Evolutionary conservation across 441 rosid genomes (phyloP).

Genomic region (Metrosideros polymorpha): DNA sequence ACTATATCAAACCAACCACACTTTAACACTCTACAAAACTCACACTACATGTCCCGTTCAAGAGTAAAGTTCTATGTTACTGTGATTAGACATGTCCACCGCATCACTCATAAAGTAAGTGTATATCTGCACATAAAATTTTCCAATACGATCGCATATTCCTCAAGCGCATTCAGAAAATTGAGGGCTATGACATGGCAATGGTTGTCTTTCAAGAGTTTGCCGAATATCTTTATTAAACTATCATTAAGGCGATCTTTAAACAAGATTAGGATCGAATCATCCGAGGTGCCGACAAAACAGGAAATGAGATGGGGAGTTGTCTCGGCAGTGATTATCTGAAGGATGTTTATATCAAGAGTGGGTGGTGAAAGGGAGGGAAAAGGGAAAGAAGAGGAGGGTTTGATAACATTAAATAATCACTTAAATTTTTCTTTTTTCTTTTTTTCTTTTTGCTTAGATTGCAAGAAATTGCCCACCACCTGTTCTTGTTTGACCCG

Average conservation of each 20-base stretch:
- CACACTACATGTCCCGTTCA: background rate
- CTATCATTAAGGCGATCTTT: background rate
- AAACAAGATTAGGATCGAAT: background rate
- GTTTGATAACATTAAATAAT: background rate
- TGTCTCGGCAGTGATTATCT: constrained; percentile 2
- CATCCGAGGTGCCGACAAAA: background rate
- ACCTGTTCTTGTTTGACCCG: constrained; percentile 78
- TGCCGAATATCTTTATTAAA: background rate
- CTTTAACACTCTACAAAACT: background rate
- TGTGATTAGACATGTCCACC: background rate
- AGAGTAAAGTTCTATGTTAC: background rate
- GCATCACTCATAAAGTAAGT: background rate
- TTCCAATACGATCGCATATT: background rate
- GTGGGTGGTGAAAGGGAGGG: constrained; percentile 38
- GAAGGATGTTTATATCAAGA: constrained; percentile 22
- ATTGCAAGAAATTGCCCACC: constrained; percentile 21
- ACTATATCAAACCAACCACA: background rate
- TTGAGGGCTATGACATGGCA: background rate
- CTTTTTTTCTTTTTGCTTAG: constrained; percentile 23
- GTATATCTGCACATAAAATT: too few relatives aligned
- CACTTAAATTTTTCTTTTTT: background rate
- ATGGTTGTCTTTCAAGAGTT: background rate
- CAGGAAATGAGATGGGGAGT: background rate
- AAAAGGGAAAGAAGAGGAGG: background rate
- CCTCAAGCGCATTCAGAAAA: background rate